Conservation (phyloP, 352 stramenopile genomes). For the Pythium brassicae region DNA sequence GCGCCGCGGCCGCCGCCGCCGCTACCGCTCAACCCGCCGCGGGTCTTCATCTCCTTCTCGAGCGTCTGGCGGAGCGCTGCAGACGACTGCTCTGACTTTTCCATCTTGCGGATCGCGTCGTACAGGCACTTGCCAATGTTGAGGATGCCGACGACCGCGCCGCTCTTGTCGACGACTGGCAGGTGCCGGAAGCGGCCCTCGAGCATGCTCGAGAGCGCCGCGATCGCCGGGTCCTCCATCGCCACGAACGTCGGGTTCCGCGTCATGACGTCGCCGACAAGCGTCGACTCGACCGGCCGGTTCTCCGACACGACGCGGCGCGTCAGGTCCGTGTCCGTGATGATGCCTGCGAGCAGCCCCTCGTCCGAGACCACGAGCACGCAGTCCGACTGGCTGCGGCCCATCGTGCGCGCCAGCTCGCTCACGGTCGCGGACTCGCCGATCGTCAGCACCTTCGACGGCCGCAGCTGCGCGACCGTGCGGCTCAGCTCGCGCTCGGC, state of each 20-base stretch:
- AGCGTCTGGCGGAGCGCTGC: constrained; percentile 66
- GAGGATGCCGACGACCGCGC: constrained; percentile 92
- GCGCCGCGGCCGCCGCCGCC: constrained; percentile 26
- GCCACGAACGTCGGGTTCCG: constrained; percentile 81
- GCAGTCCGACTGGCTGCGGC: constrained; percentile 88
- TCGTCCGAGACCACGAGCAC: constrained; percentile 90
- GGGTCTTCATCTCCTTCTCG: constrained; percentile 67
- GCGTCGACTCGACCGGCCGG: constrained; percentile 57
- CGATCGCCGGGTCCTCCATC: constrained; percentile 77
- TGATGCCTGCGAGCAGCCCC: constrained; percentile 91
- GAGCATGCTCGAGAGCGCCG: constrained; percentile 82
- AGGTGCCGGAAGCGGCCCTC: constrained; percentile 87
- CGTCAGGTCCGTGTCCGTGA: constrained; percentile 92
- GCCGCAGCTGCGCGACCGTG: constrained; percentile 75
- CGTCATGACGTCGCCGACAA: constrained; percentile 81
- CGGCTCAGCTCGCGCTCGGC: constrained; percentile 69
- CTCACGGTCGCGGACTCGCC: constrained; percentile 74
- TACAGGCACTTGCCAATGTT: constrained; percentile 99
- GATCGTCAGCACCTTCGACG: constrained; percentile 89
- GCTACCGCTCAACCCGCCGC: too few species aligned
- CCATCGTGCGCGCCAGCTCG: constrained; percentile 85
- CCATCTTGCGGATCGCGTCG: constrained; percentile 97
- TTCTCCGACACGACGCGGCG: constrained; percentile 81
- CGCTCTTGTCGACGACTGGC: constrained; percentile 74
- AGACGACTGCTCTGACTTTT: constrained; percentile 87